These are phyloP conservation scores for Xylariaceae sp. DNA, from an alignment of 2,329 filamentous ascomycete species.

Conservation along the genomic window DNA sequence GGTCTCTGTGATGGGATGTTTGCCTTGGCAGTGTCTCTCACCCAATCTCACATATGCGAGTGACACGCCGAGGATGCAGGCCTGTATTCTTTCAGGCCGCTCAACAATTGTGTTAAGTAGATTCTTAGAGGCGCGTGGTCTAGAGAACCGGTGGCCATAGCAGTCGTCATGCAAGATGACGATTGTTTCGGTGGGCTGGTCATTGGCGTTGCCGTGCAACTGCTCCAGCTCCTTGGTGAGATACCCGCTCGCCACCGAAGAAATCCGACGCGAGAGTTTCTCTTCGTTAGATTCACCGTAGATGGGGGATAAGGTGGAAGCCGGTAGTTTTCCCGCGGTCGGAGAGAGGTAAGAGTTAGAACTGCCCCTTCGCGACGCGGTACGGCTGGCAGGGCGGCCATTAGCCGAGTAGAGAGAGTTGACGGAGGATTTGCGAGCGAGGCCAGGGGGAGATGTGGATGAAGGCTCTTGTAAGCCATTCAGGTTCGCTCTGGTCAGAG, in stretches of 20 bases:
- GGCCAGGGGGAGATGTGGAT: slow-evolving; percentile 46
- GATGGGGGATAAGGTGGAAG: slow-evolving; percentile 26
- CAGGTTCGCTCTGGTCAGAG: slow-evolving; percentile 34
- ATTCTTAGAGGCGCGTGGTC: slow-evolving; percentile 69
- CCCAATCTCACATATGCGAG: slow-evolving; percentile 88
- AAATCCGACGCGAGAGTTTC: slow-evolving; percentile 42
- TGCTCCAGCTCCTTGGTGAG: slow-evolving; percentile 64
- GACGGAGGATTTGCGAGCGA: slow-evolving; percentile 52
- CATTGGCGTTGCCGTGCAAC: slow-evolving; percentile 47
- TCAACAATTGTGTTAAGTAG: slow-evolving; percentile 81
- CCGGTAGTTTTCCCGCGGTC: slow-evolving; percentile 35
- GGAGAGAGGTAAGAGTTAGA: slow-evolving; percentile 43
- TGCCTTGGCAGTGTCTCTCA: slow-evolving; percentile 67
- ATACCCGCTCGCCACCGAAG: slow-evolving; percentile 59
- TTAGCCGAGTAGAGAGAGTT: slow-evolving; percentile 51
- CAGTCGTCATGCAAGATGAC: slow-evolving; percentile 90
- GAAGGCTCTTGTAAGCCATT: slow-evolving; percentile 38
- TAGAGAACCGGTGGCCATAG: slow-evolving; percentile 87
- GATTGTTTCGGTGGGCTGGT: slow-evolving; percentile 55
- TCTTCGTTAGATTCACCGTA: slow-evolving; percentile 35
- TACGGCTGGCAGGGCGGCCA: slow-evolving; percentile 35
- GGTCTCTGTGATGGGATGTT: slow-evolving; percentile 60
- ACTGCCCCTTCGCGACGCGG: slow-evolving; percentile 46
- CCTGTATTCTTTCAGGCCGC: slow-evolving; percentile 83
- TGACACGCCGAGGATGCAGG: slow-evolving; percentile 74